Percentiles rank a stretch among this genome's conserved stretches.
These are phyloP conservation scores for Trypanosomatidae sp. DNA, from an alignment of 208 protist genomes.

Conservation along the genomic window DNA sequence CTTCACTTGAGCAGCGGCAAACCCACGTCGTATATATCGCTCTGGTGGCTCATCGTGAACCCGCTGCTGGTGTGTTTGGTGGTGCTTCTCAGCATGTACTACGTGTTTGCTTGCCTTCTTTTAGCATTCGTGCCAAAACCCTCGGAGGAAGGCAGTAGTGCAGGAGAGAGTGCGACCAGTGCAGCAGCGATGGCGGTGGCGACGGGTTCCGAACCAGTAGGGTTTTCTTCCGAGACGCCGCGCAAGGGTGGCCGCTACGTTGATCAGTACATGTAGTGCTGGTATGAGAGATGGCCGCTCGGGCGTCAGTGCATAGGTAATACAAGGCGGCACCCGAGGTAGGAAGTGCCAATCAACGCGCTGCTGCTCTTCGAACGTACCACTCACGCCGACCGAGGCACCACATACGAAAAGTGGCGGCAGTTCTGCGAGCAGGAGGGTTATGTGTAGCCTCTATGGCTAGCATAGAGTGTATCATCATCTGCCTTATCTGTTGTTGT, in stretches of 20 bases:
- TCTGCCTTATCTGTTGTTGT: not conserved
- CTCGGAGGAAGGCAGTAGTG: not conserved
- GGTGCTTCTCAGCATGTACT: slow-evolving; percentile 62
- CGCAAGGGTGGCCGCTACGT: slow-evolving; percentile 23
- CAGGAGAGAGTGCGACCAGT: not conserved
- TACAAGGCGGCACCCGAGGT: not conserved
- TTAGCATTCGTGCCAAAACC: slow-evolving; percentile 73
- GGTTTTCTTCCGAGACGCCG: not conserved
- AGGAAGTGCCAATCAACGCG: not conserved
- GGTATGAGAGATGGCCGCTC: not conserved
- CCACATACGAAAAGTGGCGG: not conserved
- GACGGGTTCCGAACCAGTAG: not conserved
- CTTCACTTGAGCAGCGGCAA: not conserved
- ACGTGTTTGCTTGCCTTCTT: slow-evolving; percentile 69
- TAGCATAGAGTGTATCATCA: slow-evolving; percentile 10
- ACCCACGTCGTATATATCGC: slow-evolving; percentile 13
- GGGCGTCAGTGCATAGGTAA: not conserved
- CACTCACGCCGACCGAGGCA: not conserved
- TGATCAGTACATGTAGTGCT: slow-evolving; percentile 19
- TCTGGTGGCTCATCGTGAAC: slow-evolving; percentile 57
- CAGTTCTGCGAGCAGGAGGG: not conserved
- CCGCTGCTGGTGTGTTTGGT: slow-evolving; percentile 35
- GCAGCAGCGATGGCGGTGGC: not conserved
- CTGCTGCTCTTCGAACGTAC: not conserved
- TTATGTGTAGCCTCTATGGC: not conserved